Percentiles rank a stretch among this genome's conserved stretches.
Evolutionary conservation across 2,329 filamentous ascomycete species (phyloP).

Genomic region (Paecilomyces dactylethromorphus): DNA sequence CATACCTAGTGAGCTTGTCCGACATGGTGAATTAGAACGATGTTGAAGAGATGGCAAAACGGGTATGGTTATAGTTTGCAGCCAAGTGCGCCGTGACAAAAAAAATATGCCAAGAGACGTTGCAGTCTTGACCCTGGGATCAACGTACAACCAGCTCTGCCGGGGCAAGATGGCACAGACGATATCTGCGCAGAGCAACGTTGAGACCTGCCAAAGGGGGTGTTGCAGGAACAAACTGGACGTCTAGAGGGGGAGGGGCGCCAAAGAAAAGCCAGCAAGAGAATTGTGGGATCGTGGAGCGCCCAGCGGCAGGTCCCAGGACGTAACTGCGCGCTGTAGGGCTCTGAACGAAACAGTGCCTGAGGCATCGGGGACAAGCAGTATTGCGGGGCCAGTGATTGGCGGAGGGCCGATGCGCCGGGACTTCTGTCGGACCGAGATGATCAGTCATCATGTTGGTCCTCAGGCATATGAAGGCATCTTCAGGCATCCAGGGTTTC

Average conservation of each 20-base stretch:
- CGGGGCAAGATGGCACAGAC: background rate
- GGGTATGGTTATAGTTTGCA: background rate
- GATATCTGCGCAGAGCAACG: conserved; percentile 8
- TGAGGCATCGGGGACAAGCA: conserved; percentile 9
- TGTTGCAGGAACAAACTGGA: background rate
- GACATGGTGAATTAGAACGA: conserved; percentile 56
- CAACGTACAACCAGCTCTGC: background rate
- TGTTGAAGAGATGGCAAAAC: conserved; percentile 5
- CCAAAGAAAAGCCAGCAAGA: conserved; percentile 16
- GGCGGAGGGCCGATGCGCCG: conserved; percentile 1
- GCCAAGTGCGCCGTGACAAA: background rate
- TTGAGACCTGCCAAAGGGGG: background rate
- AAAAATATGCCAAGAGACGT: background rate
- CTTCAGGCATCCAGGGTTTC: background rate
- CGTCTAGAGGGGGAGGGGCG: conserved; percentile 15
- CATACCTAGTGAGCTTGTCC: conserved; percentile 91
- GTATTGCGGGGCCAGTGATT: conserved; percentile 18
- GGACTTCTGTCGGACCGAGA: background rate
- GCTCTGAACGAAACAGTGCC: conserved; percentile 6
- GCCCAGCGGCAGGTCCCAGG: background rate
- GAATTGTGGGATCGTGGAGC: conserved; percentile 15
- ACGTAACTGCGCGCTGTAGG: background rate
- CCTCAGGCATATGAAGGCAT: too few species aligned
- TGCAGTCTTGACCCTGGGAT: background rate
- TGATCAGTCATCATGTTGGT: background rate